Percentiles rank a stretch among this genome's conserved stretches.
These are phyloP conservation scores for Xylaria flabelliformis DNA, from an alignment of 495 filamentous ascomycete genomes.

Conservation along the genomic window DNA sequence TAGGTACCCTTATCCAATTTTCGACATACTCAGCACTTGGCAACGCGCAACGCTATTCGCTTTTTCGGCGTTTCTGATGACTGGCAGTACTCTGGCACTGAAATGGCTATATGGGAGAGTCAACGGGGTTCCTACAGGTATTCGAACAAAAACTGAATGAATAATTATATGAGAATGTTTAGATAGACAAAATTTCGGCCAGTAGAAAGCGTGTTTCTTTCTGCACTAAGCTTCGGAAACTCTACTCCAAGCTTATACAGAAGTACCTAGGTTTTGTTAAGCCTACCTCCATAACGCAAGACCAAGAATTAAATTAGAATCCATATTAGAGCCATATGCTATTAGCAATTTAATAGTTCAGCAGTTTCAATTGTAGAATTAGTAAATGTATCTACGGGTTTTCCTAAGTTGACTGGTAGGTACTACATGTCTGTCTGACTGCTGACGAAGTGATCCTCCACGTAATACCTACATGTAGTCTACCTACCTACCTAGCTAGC, in stretches of 20 bases:
- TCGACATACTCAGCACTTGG: slow-evolving; percentile 65
- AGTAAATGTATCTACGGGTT: neutral
- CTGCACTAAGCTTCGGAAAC: neutral
- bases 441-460: neutral
- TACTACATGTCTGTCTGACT: too few relatives aligned
- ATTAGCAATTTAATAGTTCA: neutral
- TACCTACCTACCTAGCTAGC: too few relatives aligned
- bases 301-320: neutral
- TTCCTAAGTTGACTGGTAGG: too few relatives aligned
- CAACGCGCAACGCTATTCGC: slow-evolving; percentile 73
- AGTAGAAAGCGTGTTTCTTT: neutral
- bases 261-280: neutral
- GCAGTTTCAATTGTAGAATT: neutral
- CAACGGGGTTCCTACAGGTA: slow-evolving; percentile 30
- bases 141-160: slow-evolving; percentile 37
- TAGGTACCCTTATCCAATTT: slow-evolving; percentile 89
- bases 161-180: neutral
- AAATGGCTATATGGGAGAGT: slow-evolving; percentile 68
- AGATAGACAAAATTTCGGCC: neutral
- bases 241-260: neutral
- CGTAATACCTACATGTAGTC: too few relatives aligned
- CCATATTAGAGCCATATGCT: neutral
- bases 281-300: neutral
- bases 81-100: slow-evolving; percentile 67
- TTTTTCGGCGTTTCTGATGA: slow-evolving; percentile 73